Evolutionary conservation across 2,329 filamentous ascomycete species (phyloP).

Genomic region (Pyricularia pennisetigena): DNA sequence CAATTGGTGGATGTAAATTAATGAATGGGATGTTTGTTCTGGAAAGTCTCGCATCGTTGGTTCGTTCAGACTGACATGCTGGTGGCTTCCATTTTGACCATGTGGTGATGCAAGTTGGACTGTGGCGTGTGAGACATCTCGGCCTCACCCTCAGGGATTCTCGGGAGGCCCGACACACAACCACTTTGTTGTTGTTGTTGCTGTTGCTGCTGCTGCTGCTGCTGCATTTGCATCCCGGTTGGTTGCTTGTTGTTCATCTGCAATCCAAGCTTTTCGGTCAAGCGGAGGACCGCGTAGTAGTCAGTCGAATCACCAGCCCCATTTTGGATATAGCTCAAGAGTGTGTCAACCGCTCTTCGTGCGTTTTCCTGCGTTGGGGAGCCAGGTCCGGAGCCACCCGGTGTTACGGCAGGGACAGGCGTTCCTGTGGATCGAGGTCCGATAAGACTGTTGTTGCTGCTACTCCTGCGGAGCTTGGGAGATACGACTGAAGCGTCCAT

Average conservation of each 20-base stretch:
- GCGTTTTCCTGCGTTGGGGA: constrained; percentile 82
- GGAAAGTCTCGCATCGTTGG: not conserved
- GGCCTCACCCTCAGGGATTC: constrained; percentile 47
- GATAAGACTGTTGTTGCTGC: constrained; percentile 36
- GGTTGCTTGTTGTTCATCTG: constrained; percentile 31
- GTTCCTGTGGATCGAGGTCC: constrained; percentile 20
- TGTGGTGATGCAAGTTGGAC: constrained; percentile 7
- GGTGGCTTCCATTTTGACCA: constrained; percentile 23
- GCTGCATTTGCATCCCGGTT: constrained; percentile 8
- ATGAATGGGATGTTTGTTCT: not conserved
- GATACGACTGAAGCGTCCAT: constrained; percentile 27
- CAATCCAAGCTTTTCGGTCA: constrained; percentile 78
- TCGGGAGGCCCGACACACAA: constrained; percentile 37
- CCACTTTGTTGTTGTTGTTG: constrained; percentile 17
- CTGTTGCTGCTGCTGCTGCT: constrained; percentile 11
- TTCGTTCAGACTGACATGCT: constrained; percentile 19
- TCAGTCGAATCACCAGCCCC: constrained; percentile 68
- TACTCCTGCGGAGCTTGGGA: constrained; percentile 38
- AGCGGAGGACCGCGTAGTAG: constrained; percentile 64
- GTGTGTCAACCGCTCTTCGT: constrained; percentile 66
- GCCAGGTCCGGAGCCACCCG: constrained; percentile 46
- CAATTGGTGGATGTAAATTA: not conserved
- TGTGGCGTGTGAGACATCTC: constrained; percentile 33
- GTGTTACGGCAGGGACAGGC: constrained; percentile 19
- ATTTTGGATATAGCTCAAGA: constrained; percentile 73